phyloP scores from a whole-genome alignment of 2,329 filamentous ascomycete species.

The Fusarium virguliforme region DNA sequence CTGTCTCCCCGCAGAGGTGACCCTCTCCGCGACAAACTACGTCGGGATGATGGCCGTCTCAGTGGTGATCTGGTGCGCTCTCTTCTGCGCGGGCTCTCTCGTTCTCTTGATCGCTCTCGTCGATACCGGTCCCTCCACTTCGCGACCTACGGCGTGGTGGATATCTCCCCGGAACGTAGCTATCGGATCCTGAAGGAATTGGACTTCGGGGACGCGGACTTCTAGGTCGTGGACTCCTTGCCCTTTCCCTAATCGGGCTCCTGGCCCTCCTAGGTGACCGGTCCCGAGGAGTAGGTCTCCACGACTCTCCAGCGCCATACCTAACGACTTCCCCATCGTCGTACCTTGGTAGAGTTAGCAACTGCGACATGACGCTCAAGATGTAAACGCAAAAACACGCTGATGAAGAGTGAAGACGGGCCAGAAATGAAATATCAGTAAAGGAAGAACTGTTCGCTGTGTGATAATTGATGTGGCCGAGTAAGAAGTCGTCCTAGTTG shows the following conservation, averaged over 20 bases:
- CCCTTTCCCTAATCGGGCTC: slow-evolving; percentile 54
- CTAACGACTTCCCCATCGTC: slow-evolving; percentile 75
- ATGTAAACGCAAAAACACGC: slow-evolving; percentile 13
- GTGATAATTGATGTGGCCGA: neutral
- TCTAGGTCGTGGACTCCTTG: slow-evolving; percentile 58
- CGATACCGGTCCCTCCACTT: slow-evolving; percentile 61
- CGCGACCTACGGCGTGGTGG: slow-evolving; percentile 61
- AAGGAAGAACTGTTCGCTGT: slow-evolving; percentile 5
- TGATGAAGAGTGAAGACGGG: slow-evolving; percentile 16
- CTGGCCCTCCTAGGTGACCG: slow-evolving; percentile 61
- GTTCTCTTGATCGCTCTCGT: slow-evolving; percentile 60
- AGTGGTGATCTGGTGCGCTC: slow-evolving; percentile 58
- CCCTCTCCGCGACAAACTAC: slow-evolving; percentile 57
- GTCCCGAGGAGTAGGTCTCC: slow-evolving; percentile 70
- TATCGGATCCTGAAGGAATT: slow-evolving; percentile 60
- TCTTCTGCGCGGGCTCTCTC: slow-evolving; percentile 58
- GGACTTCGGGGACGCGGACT: slow-evolving; percentile 59
- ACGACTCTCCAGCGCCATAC: slow-evolving; percentile 75
- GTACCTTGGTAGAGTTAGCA: slow-evolving; percentile 61
- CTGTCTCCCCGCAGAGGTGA: slow-evolving; percentile 58
- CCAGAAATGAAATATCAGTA: neutral
- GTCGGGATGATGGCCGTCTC: slow-evolving; percentile 59
- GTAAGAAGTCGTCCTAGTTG: neutral
- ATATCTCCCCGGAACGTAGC: slow-evolving; percentile 64
- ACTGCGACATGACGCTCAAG: slow-evolving; percentile 1